phyloP scores from a whole-genome alignment of 176 grass and related monocot species.

The Pontederia crassipes region DNA sequence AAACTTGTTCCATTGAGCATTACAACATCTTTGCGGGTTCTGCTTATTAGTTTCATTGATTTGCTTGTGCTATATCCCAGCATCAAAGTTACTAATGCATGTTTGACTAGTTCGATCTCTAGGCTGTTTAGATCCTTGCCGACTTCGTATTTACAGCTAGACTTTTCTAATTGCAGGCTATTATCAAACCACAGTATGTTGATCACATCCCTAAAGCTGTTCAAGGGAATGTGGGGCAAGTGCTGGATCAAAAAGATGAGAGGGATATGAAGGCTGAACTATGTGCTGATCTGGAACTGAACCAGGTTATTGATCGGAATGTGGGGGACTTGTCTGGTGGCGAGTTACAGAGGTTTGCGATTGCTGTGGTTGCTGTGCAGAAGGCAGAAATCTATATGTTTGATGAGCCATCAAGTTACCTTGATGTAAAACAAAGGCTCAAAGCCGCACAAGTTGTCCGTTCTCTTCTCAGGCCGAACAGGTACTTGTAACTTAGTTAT shows the following conservation, averaged over 20 bases:
- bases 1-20: no score
- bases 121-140: not conserved
- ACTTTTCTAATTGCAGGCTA: conserved; percentile 32
- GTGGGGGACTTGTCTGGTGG: conserved; percentile 64
- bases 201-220: conserved; percentile 63
- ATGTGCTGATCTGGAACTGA: conserved; percentile 51
- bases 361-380: conserved; percentile 74
- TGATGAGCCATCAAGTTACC: conserved; percentile 80
- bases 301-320: conserved; percentile 55
- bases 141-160: not conserved
- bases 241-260: conserved; percentile 41
- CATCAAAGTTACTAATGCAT: not conserved
- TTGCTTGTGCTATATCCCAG: no score
- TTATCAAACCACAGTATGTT: conserved; percentile 61
- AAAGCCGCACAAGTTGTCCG: conserved; percentile 69
- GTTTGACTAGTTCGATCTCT: not conserved
- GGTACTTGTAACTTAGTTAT: conserved; percentile 25
- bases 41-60: not conserved
- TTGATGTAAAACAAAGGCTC: conserved; percentile 89
- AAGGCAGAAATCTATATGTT: conserved; percentile 87
- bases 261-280: conserved; percentile 39
- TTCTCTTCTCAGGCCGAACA: conserved; percentile 69
- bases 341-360: conserved; percentile 84
- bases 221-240: conserved; percentile 57
- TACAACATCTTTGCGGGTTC: no score